These are phyloP conservation scores for Daldinia bambusicola DNA, from an alignment of 495 filamentous ascomycete species.

Conservation along the genomic window DNA sequence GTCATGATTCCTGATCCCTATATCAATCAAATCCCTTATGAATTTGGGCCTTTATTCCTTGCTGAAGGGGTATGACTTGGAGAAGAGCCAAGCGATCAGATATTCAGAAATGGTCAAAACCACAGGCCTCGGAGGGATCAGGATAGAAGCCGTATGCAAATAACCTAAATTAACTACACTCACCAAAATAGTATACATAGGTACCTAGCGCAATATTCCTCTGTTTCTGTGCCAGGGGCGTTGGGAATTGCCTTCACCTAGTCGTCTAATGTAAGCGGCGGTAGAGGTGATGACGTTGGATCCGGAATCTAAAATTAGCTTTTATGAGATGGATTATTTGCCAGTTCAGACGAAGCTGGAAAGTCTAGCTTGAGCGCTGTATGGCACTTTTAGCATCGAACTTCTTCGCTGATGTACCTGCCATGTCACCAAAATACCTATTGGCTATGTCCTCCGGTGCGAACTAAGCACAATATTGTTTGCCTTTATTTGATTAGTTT, in stretches of 20 bases:
- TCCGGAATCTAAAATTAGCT: not conserved
- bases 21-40: not conserved
- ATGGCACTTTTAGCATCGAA: too few species aligned
- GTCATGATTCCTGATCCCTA: not conserved
- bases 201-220: too few species aligned
- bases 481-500: too few species aligned
- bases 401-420: too few species aligned
- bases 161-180: not conserved
- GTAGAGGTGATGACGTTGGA: slow-evolving; percentile 23
- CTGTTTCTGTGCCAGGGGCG: not conserved
- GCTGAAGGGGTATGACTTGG: not conserved
- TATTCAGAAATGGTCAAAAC: not conserved
- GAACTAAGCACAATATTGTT: too few species aligned
- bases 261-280: slow-evolving; percentile 14
- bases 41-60: not conserved
- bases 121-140: not conserved
- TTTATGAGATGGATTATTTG: not conserved
- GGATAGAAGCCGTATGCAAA: not conserved
- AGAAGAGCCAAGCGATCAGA: not conserved
- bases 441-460: too few species aligned
- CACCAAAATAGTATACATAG: too few species aligned
- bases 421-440: not conserved
- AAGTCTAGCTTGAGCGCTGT: not conserved
- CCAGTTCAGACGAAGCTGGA: not conserved
- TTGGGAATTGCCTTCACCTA: not conserved